Percentiles rank a stretch among this genome's conserved stretches.
phyloP scores from a whole-genome alignment of 176 grass and related monocot genomes.

The Alloteropsis semialata region DNA sequence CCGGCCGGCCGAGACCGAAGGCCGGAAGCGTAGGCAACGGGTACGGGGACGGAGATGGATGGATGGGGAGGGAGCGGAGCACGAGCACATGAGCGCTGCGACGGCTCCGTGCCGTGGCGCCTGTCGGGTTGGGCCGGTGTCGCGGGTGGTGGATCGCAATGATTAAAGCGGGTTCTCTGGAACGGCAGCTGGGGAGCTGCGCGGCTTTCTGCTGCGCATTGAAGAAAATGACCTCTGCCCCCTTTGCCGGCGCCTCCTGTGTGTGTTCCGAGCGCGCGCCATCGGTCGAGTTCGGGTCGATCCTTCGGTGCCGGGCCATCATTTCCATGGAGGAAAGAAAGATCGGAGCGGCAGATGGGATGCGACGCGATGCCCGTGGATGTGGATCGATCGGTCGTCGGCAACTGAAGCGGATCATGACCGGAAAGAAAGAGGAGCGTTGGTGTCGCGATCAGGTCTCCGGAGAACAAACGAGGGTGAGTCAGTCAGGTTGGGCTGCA shows the following conservation, averaged over 20 bases:
- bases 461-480: background rate
- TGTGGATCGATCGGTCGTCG: constrained; percentile 3
- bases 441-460: background rate
- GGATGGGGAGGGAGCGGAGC: background rate
- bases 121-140: constrained; percentile 43
- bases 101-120: constrained; percentile 26
- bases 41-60: background rate
- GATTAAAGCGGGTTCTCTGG: constrained; percentile 62
- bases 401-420: constrained; percentile 15
- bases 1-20: background rate
- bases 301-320: constrained; percentile 12
- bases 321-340: background rate
- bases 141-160: constrained; percentile 50
- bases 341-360: background rate
- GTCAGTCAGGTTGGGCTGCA: background rate
- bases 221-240: constrained; percentile 1
- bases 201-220: constrained; percentile 45
- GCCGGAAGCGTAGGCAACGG: background rate
- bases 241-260: background rate
- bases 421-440: background rate
- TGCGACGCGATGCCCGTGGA: constrained; percentile 8
- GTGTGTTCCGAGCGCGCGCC: background rate
- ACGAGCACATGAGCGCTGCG: constrained; percentile 7
- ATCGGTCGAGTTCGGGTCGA: background rate
- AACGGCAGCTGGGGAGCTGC: constrained; percentile 59